Evolutionary conservation across 805 yeast genomes (phyloP).

Genomic region (Saturnispora besseyi): DNA sequence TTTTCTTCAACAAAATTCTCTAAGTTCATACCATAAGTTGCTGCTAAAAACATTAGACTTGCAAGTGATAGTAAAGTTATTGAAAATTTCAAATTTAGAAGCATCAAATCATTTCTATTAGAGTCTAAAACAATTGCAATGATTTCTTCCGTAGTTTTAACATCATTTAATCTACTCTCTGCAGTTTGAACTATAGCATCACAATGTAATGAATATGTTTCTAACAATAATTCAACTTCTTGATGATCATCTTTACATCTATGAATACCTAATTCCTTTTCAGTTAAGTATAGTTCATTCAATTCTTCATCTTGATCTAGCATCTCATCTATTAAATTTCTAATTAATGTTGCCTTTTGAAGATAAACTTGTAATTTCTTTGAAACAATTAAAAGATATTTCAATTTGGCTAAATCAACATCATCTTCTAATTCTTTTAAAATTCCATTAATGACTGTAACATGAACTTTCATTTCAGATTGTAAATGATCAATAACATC

Average conservation of each 20-base stretch:
- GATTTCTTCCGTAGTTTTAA: constrained; percentile 88
- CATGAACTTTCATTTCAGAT: constrained; percentile 81
- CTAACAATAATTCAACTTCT: constrained; percentile 84
- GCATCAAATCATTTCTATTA: constrained; percentile 87
- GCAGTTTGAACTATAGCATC: constrained; percentile 93
- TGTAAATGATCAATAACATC: constrained; percentile 70
- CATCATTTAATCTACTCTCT: constrained; percentile 69
- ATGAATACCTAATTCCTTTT: constrained; percentile 35
- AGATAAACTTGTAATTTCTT: constrained; percentile 77
- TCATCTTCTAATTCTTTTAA: constrained; percentile 71
- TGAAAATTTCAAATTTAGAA: constrained; percentile 74
- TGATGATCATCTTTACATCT: constrained; percentile 59
- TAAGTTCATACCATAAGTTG: constrained; percentile 93
- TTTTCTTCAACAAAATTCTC: constrained; percentile 86
- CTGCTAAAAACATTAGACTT: constrained; percentile 69
- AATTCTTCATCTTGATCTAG: constrained; percentile 83
- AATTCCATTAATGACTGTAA: constrained; percentile 64
- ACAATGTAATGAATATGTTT: constrained; percentile 80
- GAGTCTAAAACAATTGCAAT: constrained; percentile 89
- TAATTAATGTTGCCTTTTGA: constrained; percentile 71
- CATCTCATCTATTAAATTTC: constrained; percentile 78
- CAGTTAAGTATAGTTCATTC: constrained; percentile 72
- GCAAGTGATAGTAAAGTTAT: constrained; percentile 79
- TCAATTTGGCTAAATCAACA: constrained; percentile 68
- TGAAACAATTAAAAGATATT: constrained; percentile 73